phyloP scores from a whole-genome alignment of 306 rosid genomes.

The Prunus persica region DNA sequence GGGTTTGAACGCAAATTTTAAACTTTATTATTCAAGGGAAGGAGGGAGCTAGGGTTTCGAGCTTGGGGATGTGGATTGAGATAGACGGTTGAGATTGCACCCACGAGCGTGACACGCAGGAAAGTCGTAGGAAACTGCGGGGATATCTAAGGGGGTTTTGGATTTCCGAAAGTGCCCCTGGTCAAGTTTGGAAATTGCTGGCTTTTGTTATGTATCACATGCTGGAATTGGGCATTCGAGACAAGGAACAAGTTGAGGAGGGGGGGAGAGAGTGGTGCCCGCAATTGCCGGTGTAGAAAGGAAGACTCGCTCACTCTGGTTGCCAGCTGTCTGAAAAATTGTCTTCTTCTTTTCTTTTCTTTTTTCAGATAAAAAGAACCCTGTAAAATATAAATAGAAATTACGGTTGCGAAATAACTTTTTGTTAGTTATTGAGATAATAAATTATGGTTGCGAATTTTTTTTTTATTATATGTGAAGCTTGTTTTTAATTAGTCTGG shows the following conservation, averaged over 20 bases:
- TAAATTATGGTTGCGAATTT: too few relatives aligned
- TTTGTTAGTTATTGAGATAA: too few relatives aligned
- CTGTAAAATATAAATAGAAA: too few relatives aligned
- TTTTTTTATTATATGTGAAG: too few relatives aligned
- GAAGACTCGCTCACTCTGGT: slow-evolving; percentile 30
- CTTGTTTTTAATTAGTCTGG: too few relatives aligned
- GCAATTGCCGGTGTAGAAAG: slow-evolving; percentile 26
- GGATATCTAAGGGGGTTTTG: background rate
- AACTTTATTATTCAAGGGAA: slow-evolving; percentile 1
- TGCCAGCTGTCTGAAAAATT: slow-evolving; percentile 32
- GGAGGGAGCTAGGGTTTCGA: slow-evolving; percentile 62
- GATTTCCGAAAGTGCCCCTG: slow-evolving; percentile 15
- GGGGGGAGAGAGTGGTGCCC: slow-evolving; percentile 24
- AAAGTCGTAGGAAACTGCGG: slow-evolving; percentile 56
- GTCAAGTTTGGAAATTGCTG: background rate
- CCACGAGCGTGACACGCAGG: slow-evolving; percentile 25
- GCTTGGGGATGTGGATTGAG: slow-evolving; percentile 27
- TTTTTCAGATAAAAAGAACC: too few relatives aligned
- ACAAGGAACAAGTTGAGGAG: slow-evolving; percentile 22
- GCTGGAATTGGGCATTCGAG: slow-evolving; percentile 3
- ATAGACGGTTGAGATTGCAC: slow-evolving; percentile 50
- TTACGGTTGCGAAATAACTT: too few relatives aligned
- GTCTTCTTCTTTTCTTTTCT: too few relatives aligned
- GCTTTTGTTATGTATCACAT: slow-evolving; percentile 3
- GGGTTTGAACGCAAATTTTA: slow-evolving; percentile 28